Percentiles rank a stretch among this genome's conserved stretches.
These are phyloP conservation scores for Xylaria bambusicola DNA, from an alignment of 495 filamentous ascomycete genomes.

Conservation along the genomic window DNA sequence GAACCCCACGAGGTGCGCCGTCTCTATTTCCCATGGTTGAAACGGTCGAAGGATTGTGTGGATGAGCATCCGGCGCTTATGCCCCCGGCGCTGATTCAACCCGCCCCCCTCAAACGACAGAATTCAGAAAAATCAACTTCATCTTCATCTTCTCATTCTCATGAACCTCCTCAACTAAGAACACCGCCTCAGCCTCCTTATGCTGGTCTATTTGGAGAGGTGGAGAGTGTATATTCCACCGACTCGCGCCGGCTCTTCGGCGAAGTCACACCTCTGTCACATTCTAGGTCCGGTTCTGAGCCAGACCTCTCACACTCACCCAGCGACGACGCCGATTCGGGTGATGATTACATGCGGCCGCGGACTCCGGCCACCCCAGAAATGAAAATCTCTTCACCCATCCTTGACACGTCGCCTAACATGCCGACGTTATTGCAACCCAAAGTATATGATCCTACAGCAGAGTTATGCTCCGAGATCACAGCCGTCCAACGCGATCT, in stretches of 20 bases:
- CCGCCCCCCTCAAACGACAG: constrained; percentile 17
- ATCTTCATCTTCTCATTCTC: constrained; percentile 11
- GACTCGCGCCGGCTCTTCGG: constrained; percentile 31
- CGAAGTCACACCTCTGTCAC: constrained; percentile 26
- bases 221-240: constrained; percentile 29
- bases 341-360: constrained; percentile 41
- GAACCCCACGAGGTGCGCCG: constrained; percentile 24
- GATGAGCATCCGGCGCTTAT: constrained; percentile 19
- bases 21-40: constrained; percentile 25
- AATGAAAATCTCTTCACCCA: constrained; percentile 48
- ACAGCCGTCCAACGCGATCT: constrained; percentile 44
- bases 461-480: constrained; percentile 41
- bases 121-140: constrained; percentile 22
- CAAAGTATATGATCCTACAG: constrained; percentile 49
- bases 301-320: constrained; percentile 34
- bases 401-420: constrained; percentile 44
- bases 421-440: constrained; percentile 43
- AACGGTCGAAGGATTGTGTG: constrained; percentile 24
- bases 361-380: constrained; percentile 30
- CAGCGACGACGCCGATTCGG: constrained; percentile 44
- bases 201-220: constrained; percentile 28
- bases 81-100: constrained; percentile 8
- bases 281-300: constrained; percentile 24
- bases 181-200: constrained; percentile 24
- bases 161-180: constrained; percentile 25